Conservation (phyloP, 441 rosid species). For the Sinapis alba region DNA sequence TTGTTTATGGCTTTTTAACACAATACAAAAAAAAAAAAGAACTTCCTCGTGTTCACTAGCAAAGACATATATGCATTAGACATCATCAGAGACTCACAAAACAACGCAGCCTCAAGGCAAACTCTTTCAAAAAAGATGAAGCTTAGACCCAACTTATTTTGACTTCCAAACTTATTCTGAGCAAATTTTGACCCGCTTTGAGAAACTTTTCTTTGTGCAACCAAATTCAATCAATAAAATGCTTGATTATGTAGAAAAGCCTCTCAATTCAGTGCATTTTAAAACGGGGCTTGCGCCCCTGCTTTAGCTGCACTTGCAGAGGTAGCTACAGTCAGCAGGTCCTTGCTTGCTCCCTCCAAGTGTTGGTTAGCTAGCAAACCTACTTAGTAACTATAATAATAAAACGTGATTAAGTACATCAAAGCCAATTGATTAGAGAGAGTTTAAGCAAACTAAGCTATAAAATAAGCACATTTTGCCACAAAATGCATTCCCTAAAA, state of each 20-base stretch:
- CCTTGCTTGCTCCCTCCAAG: too few relatives aligned
- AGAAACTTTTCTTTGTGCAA: not conserved
- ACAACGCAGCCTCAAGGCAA: not conserved
- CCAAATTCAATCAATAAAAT: not conserved
- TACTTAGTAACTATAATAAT: not conserved
- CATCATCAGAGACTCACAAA: not conserved
- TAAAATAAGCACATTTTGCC: slow-evolving; percentile 3
- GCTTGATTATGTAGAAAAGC: not conserved
- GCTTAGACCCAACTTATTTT: not conserved
- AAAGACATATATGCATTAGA: not conserved
- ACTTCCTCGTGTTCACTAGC: not conserved
- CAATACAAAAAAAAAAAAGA: not conserved
- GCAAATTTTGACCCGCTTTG: not conserved
- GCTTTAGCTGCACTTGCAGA: too few relatives aligned
- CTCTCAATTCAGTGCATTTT: not conserved
- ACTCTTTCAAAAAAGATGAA: not conserved
- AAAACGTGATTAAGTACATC: not conserved
- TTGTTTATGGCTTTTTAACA: not conserved
- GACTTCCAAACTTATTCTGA: not conserved
- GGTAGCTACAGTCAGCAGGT: too few relatives aligned
- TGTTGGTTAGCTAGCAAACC: too few relatives aligned
- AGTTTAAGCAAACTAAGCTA: not conserved
- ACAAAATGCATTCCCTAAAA: slow-evolving; percentile 3
- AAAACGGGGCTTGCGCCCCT: too few relatives aligned
- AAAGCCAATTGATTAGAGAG: not conserved